Conservation (phyloP, 2,329 filamentous ascomycete genomes). For the Pseudogymnoascus sp. region DNA sequence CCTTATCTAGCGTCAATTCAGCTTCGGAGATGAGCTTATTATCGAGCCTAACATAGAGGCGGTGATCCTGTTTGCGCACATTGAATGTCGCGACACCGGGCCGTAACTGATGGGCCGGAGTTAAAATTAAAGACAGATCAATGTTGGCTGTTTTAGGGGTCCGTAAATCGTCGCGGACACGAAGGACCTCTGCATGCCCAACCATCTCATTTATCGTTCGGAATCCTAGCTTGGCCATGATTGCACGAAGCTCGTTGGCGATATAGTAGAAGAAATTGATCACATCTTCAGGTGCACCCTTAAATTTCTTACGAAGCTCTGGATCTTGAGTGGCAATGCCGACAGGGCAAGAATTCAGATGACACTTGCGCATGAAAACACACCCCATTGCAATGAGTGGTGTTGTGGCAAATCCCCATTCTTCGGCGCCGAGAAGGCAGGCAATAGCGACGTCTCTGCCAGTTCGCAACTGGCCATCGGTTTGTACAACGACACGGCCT, state of each 20-base stretch:
- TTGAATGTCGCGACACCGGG: slow-evolving; percentile 95
- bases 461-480: slow-evolving; percentile 87
- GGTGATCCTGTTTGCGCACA: slow-evolving; percentile 94
- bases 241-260: slow-evolving; percentile 88
- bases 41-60: slow-evolving; percentile 83
- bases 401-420: slow-evolving; percentile 93
- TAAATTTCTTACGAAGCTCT: slow-evolving; percentile 88
- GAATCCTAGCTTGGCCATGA: slow-evolving; percentile 94
- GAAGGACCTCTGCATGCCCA: slow-evolving; percentile 78
- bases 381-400: slow-evolving; percentile 95
- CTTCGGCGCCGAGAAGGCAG: slow-evolving; percentile 91
- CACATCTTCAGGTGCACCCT: slow-evolving; percentile 86
- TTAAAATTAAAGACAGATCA: slow-evolving; percentile 84
- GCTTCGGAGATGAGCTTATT: slow-evolving; percentile 97
- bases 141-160: slow-evolving; percentile 88
- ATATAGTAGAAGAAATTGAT: slow-evolving; percentile 99
- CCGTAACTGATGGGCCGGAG: slow-evolving; percentile 89
- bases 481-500: slow-evolving; percentile 92
- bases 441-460: slow-evolving; percentile 91
- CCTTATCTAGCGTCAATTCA: slow-evolving; percentile 89
- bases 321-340: slow-evolving; percentile 94
- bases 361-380: slow-evolving; percentile 82
- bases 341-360: slow-evolving; percentile 72
- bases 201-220: slow-evolving; percentile 98
- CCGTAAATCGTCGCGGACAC: slow-evolving; percentile 78